Evolutionary conservation across 1,284 basidiomycete genomes (phyloP), one percentile per base, ranked within the genome.

Genomic region (Trichosporon coremiiforme): DNA sequence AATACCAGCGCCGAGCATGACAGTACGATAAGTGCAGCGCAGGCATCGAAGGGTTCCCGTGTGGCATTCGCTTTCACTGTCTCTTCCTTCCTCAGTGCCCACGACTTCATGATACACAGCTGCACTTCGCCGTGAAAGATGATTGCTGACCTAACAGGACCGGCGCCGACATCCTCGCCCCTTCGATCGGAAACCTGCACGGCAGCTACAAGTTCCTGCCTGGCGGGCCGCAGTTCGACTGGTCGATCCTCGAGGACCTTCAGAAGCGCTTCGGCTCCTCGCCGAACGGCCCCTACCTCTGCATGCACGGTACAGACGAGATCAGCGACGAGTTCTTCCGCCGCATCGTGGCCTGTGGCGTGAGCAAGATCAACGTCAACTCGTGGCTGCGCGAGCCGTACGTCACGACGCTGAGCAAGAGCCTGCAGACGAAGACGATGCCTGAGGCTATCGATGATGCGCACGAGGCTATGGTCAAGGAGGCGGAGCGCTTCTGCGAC

Each of bases 131-230:
- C 25, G 25, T 25, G 25, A 25, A 25, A 25, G 25, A 25, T 25
- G 25, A 25, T 25, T 8, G 33, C 62, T 38, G n/a, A 67, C 38
- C 15, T 25, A 2, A 4, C 41, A 69, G 80, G 55, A 83, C 84
- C n/a, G 84, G 83, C 22, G 85, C 83, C 0, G 77, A 84, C 68
- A 80, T 85, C 69, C 80, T 85, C 31, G 84, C 84, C 17, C 84
- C 85, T 10, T 82, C 76, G 50, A 84, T 85, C 68, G 85, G 84
- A 25, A 85, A 85, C 78, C 77, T 85, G 29, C 85, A 85, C 75
- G 85, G 84, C 7, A 76, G 75, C 50, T 83, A 82, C 76, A 79
- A 80, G 71, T 74, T 73, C 55, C 75, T 80, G 70, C 72, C 73
- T 64, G 79, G 78, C 38, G 78, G 79, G 17, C 79, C 82, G 17